Base-by-base conservation (phyloP, 805 yeast genomes). In the Teunomyces stri region DNA sequence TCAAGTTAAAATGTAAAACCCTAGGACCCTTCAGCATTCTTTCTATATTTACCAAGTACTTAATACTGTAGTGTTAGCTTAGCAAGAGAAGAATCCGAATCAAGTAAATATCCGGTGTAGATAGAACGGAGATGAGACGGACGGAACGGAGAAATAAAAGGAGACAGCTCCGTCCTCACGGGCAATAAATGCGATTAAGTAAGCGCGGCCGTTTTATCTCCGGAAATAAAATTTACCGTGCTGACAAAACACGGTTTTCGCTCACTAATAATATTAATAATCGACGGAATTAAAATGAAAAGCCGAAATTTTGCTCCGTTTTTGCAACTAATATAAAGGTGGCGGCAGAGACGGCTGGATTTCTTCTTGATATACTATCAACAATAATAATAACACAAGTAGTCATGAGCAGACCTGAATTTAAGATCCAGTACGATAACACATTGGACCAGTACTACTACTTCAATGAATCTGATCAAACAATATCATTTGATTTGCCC, bases 381-480 rank as follows among this genome's bases (percentile, higher is more conserved):
- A 25, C 9, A 21, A 21, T 21, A 21, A 18, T 18, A 25, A 25
- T 9, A 25, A 9, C 7, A 6, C 10, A 7, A 25, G 10, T 11
- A 13, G 7, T 15, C 7, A 20, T 27, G 31, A 39, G 31, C 42
- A 39, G n/a, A 16, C 6, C 12, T 15, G 30, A 36, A 15, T 50
- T 46, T 47, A 49, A 44, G 41, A 41, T 50, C 20, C 47, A 52
- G 28, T 54, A 50, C 45, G 57, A 54, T 45, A 20, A 34, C n/a
- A 30, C 52, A 13, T 36, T 54, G 18, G 45, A 47, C 27, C 54
- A 54, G 34, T 45, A 46, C 44, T 54, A 54, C 50, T 54, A 52
- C 45, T 38, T 41, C 20, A 50, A 54, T 44, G 47, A 46, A 21
- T 28, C 25, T 12, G 54, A 51, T 35, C 43, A 45, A 34, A 34